Evolutionary conservation across 2,329 filamentous ascomycete genomes (phyloP), one percentile per base, ranked within the genome.

Genomic region (Salinomyces thailandicus): DNA sequence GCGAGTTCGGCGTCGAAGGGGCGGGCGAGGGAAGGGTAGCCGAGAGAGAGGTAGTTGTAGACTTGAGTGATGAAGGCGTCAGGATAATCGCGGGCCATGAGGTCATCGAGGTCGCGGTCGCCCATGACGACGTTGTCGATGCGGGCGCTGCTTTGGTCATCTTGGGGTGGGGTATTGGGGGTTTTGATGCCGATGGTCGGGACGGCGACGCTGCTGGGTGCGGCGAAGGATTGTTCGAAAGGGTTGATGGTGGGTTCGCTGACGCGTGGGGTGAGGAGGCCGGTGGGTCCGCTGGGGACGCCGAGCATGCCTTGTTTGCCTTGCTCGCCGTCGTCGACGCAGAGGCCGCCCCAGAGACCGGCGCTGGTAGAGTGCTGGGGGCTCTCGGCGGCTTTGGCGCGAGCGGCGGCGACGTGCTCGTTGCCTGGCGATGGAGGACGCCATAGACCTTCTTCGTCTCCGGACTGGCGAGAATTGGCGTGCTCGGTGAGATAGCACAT

Each of bases 1-100:
- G 79, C 76, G 14, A 96, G 68, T 64, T 96, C 89, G 8, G 79
- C 73, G 54, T 96, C 89, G 53, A 84, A 96, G 24, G 75, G 72
- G 15, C 81, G 76, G 8, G 87, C 89, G 52, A 86, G 77, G 20
- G 84, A 79, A 3, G 89, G 87, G 58, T 95, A 95, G 4, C 89
- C 89, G 4, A 96, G 72, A 0, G 85, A 93, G 12, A 96, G 71
- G 60, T 96, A 96, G 60, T 96, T 95, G 70, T 93, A 96, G 5
- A 96, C 87, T 60, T 96, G 89, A 0, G 87, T 94, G 38, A 95
- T 77, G 57, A 95, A 94, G 3, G 69, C 69, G 56, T 94, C 85
- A 42, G 79, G 70, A 52, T 91, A 93, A 59, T 94, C 86, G 19
- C 62, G 57, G 18, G 69, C 62, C 28, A 77, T 68, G 12, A 52